A percentile compares a stretch with the other conserved stretches of the same genome.
Conservation (phyloP, 2,329 filamentous ascomycete genomes). For the Penicillium sp. region DNA sequence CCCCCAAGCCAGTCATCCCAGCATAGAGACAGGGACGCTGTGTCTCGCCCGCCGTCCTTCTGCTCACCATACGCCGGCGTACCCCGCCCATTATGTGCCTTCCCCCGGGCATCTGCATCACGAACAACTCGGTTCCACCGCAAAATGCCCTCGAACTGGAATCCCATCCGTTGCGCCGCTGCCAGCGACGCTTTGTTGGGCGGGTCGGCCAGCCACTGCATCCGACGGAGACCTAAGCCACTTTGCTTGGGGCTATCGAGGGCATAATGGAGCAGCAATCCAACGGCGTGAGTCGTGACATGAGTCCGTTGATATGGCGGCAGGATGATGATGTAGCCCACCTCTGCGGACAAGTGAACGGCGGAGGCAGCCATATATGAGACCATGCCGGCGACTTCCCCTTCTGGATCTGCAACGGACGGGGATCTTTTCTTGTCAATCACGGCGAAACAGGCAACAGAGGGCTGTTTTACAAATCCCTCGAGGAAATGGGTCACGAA, state of each 20-base stretch:
- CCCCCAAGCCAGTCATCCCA: too few species aligned
- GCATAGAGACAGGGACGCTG: too few species aligned
- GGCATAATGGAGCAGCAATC: conserved; percentile 34
- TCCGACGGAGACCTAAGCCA: too few species aligned
- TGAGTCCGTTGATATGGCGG: conserved; percentile 37
- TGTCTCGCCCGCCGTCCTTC: too few species aligned
- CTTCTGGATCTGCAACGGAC: conserved; percentile 2
- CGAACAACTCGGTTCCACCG: too few species aligned
- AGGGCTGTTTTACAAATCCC: neutral
- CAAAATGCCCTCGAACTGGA: too few species aligned
- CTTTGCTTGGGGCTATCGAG: conserved; percentile 11
- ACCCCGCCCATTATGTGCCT: too few species aligned
- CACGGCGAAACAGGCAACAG: conserved; percentile 4
- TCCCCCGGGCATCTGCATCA: too few species aligned
- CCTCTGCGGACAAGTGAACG: conserved; percentile 4
- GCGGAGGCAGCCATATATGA: conserved; percentile 11
- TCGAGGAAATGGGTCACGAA: conserved; percentile 1
- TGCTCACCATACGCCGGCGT: too few species aligned
- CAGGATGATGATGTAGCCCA: conserved; percentile 24
- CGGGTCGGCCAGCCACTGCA: too few species aligned
- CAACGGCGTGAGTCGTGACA: conserved; percentile 36
- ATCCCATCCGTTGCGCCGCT: too few species aligned
- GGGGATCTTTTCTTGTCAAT: conserved; percentile 3
- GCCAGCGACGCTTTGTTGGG: too few species aligned
- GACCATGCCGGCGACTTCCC: conserved; percentile 12